Percentiles rank a stretch among this genome's conserved stretches.
Evolutionary conservation across 1,139 yeast genomes (phyloP).

Genomic region (Blastobotrys persicus): DNA sequence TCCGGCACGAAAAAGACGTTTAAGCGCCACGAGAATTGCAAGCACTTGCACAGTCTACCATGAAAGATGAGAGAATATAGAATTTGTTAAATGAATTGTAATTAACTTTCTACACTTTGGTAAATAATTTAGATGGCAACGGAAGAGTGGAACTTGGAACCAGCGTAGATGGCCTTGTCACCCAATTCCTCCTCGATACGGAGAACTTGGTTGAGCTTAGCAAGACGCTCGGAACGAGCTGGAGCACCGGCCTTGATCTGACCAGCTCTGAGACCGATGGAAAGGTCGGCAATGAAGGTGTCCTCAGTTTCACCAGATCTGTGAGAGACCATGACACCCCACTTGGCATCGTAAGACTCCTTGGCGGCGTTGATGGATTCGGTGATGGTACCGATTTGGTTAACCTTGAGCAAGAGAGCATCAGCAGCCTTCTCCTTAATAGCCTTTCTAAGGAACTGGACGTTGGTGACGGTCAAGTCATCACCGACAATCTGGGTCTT

Average conservation of each 20-base stretch:
- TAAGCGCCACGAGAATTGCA: no score
- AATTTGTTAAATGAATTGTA: neutral
- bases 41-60: no score
- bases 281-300: slow-evolving; percentile 92
- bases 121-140: slow-evolving; percentile 24
- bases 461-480: slow-evolving; percentile 98
- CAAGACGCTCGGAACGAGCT: slow-evolving; percentile 98
- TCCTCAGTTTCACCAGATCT: slow-evolving; percentile 99
- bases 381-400: slow-evolving; percentile 77
- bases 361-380: slow-evolving; percentile 87
- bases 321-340: slow-evolving; percentile 97
- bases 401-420: slow-evolving; percentile 91
- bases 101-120: neutral
- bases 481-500: slow-evolving; percentile 91
- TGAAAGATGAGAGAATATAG: no score
- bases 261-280: slow-evolving; percentile 95
- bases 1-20: no score
- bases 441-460: slow-evolving; percentile 86
- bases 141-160: slow-evolving; percentile 69
- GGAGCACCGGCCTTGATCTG: slow-evolving; percentile 99
- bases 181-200: slow-evolving; percentile 98
- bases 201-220: slow-evolving; percentile 86
- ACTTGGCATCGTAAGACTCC: slow-evolving; percentile 77
- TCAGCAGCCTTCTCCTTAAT: slow-evolving; percentile 92
- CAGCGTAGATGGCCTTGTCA: slow-evolving; percentile 92